Percentiles rank a stretch among this genome's conserved stretches.
These are phyloP conservation scores for Microsporum ferrugineum DNA, from an alignment of 2,329 filamentous ascomycete species.

Conservation along the genomic window DNA sequence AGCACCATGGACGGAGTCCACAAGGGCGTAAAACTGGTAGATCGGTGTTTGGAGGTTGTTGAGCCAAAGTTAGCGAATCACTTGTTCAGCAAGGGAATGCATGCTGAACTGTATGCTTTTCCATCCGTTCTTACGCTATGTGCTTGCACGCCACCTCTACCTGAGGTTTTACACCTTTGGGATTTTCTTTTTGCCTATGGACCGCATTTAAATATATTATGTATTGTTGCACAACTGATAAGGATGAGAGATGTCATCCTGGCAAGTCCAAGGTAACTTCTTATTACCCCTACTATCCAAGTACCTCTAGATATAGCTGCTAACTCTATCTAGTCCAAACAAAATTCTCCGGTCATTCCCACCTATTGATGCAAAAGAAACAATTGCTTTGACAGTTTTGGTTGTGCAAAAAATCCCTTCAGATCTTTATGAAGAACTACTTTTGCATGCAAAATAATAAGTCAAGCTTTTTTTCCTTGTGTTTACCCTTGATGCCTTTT, in stretches of 20 bases:
- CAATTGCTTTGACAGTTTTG: slow-evolving; percentile 73
- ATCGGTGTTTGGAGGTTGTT: slow-evolving; percentile 82
- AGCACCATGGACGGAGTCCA: slow-evolving; percentile 97
- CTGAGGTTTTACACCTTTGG: slow-evolving; percentile 87
- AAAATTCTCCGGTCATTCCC: slow-evolving; percentile 84
- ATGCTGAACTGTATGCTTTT: slow-evolving; percentile 92
- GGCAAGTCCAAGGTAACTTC: slow-evolving; percentile 61
- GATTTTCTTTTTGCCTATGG: slow-evolving; percentile 96
- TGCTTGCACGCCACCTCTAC: slow-evolving; percentile 87
- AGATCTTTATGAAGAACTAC: slow-evolving; percentile 80
- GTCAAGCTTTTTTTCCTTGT: background rate
- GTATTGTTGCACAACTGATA: slow-evolving; percentile 89
- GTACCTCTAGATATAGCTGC: background rate
- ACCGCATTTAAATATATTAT: slow-evolving; percentile 85
- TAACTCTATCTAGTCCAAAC: slow-evolving; percentile 57
- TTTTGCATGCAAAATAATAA: slow-evolving; percentile 58
- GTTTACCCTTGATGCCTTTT: background rate
- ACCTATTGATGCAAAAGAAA: slow-evolving; percentile 66
- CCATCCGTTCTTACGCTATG: slow-evolving; percentile 88
- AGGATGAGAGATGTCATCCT: slow-evolving; percentile 77
- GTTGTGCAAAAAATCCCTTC: slow-evolving; percentile 84
- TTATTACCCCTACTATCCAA: background rate
- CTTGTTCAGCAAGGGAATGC: slow-evolving; percentile 73
- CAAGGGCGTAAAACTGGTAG: slow-evolving; percentile 77
- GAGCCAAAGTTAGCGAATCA: slow-evolving; percentile 79